phyloP scores from a whole-genome alignment of 1,139 yeast species.

The Citeromyces hawaiiensis region DNA sequence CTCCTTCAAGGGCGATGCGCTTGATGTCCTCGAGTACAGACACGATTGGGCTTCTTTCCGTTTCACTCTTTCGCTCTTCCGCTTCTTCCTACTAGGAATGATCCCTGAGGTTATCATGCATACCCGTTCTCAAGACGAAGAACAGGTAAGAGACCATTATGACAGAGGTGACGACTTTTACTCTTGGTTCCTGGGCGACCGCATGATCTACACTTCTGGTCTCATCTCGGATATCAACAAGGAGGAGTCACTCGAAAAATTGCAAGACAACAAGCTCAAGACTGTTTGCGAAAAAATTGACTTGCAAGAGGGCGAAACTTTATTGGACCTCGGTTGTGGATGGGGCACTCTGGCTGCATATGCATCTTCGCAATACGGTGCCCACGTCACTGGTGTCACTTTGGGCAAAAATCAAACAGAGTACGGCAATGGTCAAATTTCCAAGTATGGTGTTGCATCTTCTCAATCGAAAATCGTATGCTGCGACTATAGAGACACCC shows the following conservation, averaged over 20 bases:
- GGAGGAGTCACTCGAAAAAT: slow-evolving; percentile 72
- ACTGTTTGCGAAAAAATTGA: slow-evolving; percentile 81
- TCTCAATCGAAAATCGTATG: slow-evolving; percentile 72
- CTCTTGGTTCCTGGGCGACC: slow-evolving; percentile 87
- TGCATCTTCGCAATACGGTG: slow-evolving; percentile 76
- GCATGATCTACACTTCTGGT: slow-evolving; percentile 91
- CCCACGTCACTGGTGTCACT: slow-evolving; percentile 80
- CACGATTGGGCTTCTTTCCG: slow-evolving; percentile 86
- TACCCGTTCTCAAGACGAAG: slow-evolving; percentile 90
- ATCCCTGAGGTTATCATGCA: slow-evolving; percentile 90
- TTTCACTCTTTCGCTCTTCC: slow-evolving; percentile 68
- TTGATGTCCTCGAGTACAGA: slow-evolving; percentile 74
- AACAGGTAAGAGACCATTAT: slow-evolving; percentile 90
- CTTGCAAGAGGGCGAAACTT: slow-evolving; percentile 54
- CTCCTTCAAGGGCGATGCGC: slow-evolving; percentile 76
- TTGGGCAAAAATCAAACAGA: slow-evolving; percentile 84
- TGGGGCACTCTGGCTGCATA: slow-evolving; percentile 91
- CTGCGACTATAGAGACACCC: slow-evolving; percentile 86
- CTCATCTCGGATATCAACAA: slow-evolving; percentile 55
- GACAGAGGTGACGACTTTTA: slow-evolving; percentile 96
- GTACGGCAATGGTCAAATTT: slow-evolving; percentile 70
- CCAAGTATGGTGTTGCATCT: slow-evolving; percentile 50
- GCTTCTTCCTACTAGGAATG: slow-evolving; percentile 76
- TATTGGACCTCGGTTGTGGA: slow-evolving; percentile 87
- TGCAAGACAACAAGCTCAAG: slow-evolving; percentile 85